Evolutionary conservation across 1,284 basidiomycete species (phyloP).

Genomic region (Vanrija sp.): DNA sequence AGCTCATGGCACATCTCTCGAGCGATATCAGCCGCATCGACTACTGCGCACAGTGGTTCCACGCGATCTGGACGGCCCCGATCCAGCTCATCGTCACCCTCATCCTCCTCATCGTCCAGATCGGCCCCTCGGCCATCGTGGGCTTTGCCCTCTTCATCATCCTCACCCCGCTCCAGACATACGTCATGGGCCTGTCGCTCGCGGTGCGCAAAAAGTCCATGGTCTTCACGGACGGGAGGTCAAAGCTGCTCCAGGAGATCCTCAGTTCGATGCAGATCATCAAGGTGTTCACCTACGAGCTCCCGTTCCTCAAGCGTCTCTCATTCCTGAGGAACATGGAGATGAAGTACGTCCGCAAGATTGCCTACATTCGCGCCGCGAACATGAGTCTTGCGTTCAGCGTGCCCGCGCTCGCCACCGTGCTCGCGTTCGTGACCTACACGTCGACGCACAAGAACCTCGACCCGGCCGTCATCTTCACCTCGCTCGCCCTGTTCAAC

Average conservation of each 20-base stretch:
- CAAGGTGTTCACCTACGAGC: slow-evolving; percentile 70
- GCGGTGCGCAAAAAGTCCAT: slow-evolving; percentile 59
- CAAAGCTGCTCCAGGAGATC: slow-evolving; percentile 73
- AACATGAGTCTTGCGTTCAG: slow-evolving; percentile 50
- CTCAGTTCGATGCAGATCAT: slow-evolving; percentile 68
- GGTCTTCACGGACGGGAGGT: slow-evolving; percentile 73
- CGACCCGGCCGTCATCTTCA: slow-evolving; percentile 61
- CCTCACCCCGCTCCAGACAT: slow-evolving; percentile 65
- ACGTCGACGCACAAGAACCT: slow-evolving; percentile 57
- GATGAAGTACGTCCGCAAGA: slow-evolving; percentile 56
- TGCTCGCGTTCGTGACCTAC: slow-evolving; percentile 70
- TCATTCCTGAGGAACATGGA: slow-evolving; percentile 57
- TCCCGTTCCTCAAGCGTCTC: slow-evolving; percentile 63
- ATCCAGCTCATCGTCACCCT: slow-evolving; percentile 62
- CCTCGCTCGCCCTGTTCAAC: slow-evolving; percentile 66
- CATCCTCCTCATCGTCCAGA: slow-evolving; percentile 48
- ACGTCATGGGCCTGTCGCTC: slow-evolving; percentile 67
- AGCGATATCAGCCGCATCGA: slow-evolving; percentile 58
- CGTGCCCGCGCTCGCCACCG: slow-evolving; percentile 60
- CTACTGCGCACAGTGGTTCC: slow-evolving; percentile 39
- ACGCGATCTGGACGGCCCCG: slow-evolving; percentile 61
- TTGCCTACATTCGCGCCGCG: slow-evolving; percentile 60
- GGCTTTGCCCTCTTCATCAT: slow-evolving; percentile 70
- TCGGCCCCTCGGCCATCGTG: slow-evolving; percentile 70
- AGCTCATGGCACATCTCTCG: slow-evolving; percentile 69